Evolutionary conservation across 495 filamentous ascomycete species (phyloP), one percentile per base, ranked within the genome.

Genomic region (Tuber indicum): DNA sequence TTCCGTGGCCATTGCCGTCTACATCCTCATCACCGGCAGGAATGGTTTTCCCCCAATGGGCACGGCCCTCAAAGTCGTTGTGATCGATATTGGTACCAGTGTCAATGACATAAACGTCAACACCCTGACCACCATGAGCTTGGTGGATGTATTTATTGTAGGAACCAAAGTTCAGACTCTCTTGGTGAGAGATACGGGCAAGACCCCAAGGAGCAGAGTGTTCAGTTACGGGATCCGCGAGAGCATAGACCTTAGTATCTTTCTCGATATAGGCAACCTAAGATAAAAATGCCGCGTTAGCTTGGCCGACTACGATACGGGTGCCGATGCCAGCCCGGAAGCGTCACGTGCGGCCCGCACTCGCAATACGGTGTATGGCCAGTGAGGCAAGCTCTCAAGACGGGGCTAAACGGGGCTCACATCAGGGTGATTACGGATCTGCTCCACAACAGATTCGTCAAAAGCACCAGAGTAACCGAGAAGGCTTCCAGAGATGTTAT

Each of bases 91-190:
- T 96, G 89, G 92, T 96, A 81, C 96, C 96, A 71, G 96, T 99
- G 86, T 99, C 96, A 84, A 99, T 97, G 75, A 98, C 92, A 84
- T 99, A 99, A 77, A 94, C 96, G 87, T 99, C 96, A 83, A 99
- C 96, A 85, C 96, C 96, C 87, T 98, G 94, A 84, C 96, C 96
- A 83, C 93, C 94, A 69, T 96, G 91, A 69, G 89, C 90, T 43
- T 94, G 89, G 84, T 95, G 98, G 21, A 98, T 88, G 86, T 98
- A 99, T 87, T 98, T 98, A 89, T 97, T 98, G 89, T 95, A 98
- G 84, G 90, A 93, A 78, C 92, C 91, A 85, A 98, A 98, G 83
- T 88, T 89, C 77, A 99, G 89, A 81, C 87, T 86, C 77, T 96
- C 88, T 74, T 97, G 92, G 87, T 98, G 95, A 36, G 96, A 99